Evolutionary conservation across 192 early-diverging fungal species (phyloP).

Genomic region (Pilaira anomala): DNA sequence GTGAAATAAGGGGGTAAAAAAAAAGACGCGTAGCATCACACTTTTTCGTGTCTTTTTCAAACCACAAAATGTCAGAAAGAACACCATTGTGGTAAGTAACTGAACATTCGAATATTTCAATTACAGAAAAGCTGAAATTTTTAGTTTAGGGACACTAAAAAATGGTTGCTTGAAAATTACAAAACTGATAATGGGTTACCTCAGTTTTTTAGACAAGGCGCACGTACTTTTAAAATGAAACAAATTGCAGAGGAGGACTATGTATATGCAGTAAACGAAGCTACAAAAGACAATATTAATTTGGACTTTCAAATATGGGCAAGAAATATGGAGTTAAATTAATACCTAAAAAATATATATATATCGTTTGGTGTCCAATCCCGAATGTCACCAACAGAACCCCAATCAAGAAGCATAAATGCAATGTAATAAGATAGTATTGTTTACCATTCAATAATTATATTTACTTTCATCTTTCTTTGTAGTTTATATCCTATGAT

Average conservation of each 20-base stretch:
- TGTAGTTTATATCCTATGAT: constrained; percentile 9
- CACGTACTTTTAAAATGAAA: not conserved
- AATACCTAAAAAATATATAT: no score
- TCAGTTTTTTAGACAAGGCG: not conserved
- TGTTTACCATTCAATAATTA: not conserved
- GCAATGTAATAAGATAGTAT: no score
- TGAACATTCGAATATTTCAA: no score
- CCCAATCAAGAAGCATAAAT: no score
- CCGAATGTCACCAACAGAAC: no score
- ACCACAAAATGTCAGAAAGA: no score
- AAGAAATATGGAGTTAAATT: not conserved
- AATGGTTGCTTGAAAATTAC: constrained; percentile 4
- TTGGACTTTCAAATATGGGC: not conserved
- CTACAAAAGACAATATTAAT: not conserved
- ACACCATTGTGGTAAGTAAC: no score
- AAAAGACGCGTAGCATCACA: no score
- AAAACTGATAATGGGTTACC: constrained; percentile 3
- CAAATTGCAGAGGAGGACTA: not conserved
- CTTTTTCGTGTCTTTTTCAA: no score
- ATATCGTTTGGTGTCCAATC: no score
- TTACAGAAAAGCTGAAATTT: no score
- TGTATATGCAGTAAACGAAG: not conserved
- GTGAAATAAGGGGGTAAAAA: no score
- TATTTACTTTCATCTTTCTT: constrained; percentile 2
- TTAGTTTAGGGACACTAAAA: not conserved